Percentiles rank a stretch among this genome's conserved stretches.
These are phyloP conservation scores for Carex cristatella DNA, from an alignment of 176 grass and related monocot genomes.

Conservation along the genomic window DNA sequence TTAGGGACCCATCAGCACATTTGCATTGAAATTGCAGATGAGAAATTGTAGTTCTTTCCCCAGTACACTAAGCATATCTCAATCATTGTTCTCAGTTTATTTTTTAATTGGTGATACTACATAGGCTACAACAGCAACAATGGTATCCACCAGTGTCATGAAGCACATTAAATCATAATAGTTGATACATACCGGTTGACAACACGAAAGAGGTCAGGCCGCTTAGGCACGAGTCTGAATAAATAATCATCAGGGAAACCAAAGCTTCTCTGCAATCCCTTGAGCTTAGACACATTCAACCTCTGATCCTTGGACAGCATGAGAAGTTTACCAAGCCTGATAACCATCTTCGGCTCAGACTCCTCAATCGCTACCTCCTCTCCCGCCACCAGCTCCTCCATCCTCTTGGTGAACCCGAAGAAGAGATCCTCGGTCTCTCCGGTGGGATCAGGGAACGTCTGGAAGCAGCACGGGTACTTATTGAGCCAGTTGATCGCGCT, in stretches of 20 bases:
- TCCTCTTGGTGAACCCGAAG: conserved; percentile 84
- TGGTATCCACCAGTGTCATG: background rate
- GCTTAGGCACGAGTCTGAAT: conserved; percentile 54
- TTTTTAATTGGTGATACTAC: background rate
- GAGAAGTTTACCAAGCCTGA: conserved; percentile 57
- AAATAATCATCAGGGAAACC: conserved; percentile 89
- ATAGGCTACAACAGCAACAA: background rate
- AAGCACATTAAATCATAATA: background rate
- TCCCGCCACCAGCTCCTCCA: conserved; percentile 55
- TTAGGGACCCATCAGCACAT: background rate
- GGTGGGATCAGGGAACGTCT: conserved; percentile 33
- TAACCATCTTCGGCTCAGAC: conserved; percentile 60
- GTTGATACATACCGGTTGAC: conserved; percentile 33
- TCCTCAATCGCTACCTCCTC: conserved; percentile 47
- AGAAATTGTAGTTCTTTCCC: background rate
- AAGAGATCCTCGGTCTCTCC: conserved; percentile 26
- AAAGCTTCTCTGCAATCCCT: conserved; percentile 53
- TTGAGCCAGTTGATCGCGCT: conserved; percentile 83
- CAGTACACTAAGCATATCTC: background rate
- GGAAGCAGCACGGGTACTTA: conserved; percentile 91
- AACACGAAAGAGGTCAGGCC: conserved; percentile 67
- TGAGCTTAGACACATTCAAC: conserved; percentile 69
- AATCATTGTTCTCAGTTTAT: background rate
- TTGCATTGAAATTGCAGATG: background rate
- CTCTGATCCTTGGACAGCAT: conserved; percentile 64